phyloP scores from a whole-genome alignment of 495 filamentous ascomycete genomes.

The Talaromyces nanjingensis region DNA sequence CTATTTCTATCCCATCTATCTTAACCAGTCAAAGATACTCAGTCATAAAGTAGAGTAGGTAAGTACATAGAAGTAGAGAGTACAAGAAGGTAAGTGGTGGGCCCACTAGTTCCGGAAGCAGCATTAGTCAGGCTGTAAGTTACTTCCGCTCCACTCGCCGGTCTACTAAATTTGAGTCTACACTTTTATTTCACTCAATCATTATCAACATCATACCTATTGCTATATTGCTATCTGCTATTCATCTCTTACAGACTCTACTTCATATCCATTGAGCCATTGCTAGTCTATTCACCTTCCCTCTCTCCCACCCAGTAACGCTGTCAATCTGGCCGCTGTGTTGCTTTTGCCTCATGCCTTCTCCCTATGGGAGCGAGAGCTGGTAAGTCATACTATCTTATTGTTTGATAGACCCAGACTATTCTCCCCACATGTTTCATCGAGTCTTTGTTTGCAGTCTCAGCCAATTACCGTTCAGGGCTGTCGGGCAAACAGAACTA shows the following conservation, averaged over 20 bases:
- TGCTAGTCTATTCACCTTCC: background rate
- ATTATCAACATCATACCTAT: too few species aligned
- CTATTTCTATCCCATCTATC: background rate
- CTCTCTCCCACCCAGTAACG: background rate
- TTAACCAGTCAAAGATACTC: background rate
- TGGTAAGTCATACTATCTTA: slow-evolving; percentile 1
- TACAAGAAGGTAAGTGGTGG: background rate
- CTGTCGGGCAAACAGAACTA: background rate
- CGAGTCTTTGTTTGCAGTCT: slow-evolving; percentile 4
- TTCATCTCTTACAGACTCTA: background rate
- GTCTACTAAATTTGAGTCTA: background rate
- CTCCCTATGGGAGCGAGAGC: slow-evolving; percentile 10
- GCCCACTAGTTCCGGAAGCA: slow-evolving; percentile 1
- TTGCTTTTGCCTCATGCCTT: slow-evolving; percentile 9
- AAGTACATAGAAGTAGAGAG: too few species aligned
- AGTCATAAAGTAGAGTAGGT: background rate
- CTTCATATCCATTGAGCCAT: background rate
- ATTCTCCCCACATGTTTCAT: background rate
- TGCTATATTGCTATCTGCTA: background rate
- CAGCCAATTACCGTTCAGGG: background rate
- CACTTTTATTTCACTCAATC: too few species aligned
- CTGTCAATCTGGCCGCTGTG: slow-evolving; percentile 9
- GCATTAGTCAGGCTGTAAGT: background rate
- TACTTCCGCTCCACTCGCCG: background rate
- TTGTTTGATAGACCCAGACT: background rate